A percentile compares a stretch with the other conserved stretches of the same genome.
Conservation (phyloP, 2,329 filamentous ascomycete genomes). For the Gaeumannomyces sp. region DNA sequence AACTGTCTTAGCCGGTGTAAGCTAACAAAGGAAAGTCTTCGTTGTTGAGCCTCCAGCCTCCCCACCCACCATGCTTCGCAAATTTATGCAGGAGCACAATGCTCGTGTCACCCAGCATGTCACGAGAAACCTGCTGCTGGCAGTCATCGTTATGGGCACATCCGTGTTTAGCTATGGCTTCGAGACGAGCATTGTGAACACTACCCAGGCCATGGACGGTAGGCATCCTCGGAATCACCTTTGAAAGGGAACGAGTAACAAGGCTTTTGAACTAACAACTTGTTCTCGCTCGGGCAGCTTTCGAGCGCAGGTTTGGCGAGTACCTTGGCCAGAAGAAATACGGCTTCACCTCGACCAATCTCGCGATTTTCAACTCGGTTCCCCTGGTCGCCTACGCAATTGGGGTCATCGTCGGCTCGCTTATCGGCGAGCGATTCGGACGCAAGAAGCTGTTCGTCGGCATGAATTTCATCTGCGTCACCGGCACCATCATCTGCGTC, state of each 20-base stretch:
- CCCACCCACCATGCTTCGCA: too few relatives aligned
- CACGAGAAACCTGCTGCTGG: too few relatives aligned
- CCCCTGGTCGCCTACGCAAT: slow-evolving; percentile 11
- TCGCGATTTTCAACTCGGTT: slow-evolving; percentile 11
- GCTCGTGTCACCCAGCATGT: too few relatives aligned
- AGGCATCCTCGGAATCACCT: neutral
- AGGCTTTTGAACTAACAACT: too few relatives aligned
- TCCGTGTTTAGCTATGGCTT: slow-evolving; percentile 15
- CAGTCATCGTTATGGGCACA: too few relatives aligned
- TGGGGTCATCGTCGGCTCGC: slow-evolving; percentile 11
- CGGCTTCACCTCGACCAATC: slow-evolving; percentile 12
- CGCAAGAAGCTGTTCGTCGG: slow-evolving; percentile 13
- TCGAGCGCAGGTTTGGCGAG: slow-evolving; percentile 13
- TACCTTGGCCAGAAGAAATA: slow-evolving; percentile 7
- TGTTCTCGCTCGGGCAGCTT: neutral
- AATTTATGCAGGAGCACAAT: too few relatives aligned
- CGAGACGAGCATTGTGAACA: slow-evolving; percentile 12
- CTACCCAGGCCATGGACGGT: slow-evolving; percentile 15
- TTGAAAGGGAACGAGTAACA: neutral
- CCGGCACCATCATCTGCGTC: slow-evolving; percentile 12
- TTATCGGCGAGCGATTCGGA: slow-evolving; percentile 13
- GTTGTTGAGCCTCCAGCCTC: too few relatives aligned
- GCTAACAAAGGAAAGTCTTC: too few relatives aligned
- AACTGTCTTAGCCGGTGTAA: too few relatives aligned
- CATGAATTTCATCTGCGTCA: slow-evolving; percentile 14